Conservation (phyloP, 1,139 yeast species). For the Kodamaea sp. region DNA sequence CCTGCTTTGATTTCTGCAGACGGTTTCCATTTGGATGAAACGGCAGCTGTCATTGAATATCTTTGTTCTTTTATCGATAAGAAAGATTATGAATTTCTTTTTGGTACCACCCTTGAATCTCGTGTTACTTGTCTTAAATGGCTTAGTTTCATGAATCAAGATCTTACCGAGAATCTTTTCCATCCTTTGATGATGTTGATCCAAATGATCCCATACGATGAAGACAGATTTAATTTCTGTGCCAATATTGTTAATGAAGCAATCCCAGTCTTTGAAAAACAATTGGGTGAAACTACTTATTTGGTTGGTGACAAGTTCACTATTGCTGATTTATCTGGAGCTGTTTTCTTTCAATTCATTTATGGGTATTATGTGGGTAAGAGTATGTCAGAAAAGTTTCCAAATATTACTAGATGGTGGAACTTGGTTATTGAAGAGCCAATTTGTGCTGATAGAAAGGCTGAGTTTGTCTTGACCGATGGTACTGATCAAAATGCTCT, state of each 20-base stretch:
- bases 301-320: constrained; percentile 25
- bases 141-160: constrained; percentile 22
- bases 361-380: constrained; percentile 1
- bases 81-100: constrained; percentile 10
- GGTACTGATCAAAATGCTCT: no score
- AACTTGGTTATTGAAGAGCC: neutral
- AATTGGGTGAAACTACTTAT: constrained; percentile 19
- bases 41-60: constrained; percentile 21
- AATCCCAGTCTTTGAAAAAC: constrained; percentile 15
- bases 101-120: constrained; percentile 17
- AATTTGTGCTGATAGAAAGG: neutral
- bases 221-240: constrained; percentile 14
- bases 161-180: constrained; percentile 13
- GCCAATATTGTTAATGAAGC: constrained; percentile 9
- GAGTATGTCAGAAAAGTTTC: constrained; percentile 1
- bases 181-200: constrained; percentile 12
- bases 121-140: constrained; percentile 22
- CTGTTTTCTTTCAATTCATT: constrained; percentile 6
- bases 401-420: constrained; percentile 2
- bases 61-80: constrained; percentile 14
- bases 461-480: neutral
- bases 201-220: constrained; percentile 18
- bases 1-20: constrained; percentile 26
- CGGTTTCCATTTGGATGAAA: constrained; percentile 22
- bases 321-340: constrained; percentile 21